A percentile compares a stretch with the other conserved stretches of the same genome.
Evolutionary conservation across 176 grass and related monocot genomes (phyloP).

Genomic region (Lolium rigidum): DNA sequence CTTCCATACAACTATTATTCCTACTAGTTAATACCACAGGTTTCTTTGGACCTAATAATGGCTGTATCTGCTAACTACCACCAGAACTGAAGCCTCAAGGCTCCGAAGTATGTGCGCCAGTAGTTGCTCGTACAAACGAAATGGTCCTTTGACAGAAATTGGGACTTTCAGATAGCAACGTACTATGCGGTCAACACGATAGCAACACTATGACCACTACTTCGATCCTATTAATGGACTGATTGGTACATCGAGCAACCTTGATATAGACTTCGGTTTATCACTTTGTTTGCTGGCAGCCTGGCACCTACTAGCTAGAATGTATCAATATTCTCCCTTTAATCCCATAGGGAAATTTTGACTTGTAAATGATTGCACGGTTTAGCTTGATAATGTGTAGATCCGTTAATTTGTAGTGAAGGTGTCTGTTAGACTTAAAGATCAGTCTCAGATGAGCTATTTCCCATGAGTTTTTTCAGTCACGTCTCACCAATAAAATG

Average conservation of each 20-base stretch:
- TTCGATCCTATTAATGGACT: background rate
- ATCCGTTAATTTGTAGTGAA: constrained; percentile 23
- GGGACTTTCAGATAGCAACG: constrained; percentile 24
- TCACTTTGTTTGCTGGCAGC: constrained; percentile 44
- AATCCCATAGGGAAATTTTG: background rate
- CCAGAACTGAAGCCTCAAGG: constrained; percentile 34
- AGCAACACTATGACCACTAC: constrained; percentile 24
- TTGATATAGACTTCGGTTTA: constrained; percentile 45
- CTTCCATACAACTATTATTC: constrained; percentile 4
- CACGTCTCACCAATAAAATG: constrained; percentile 31
- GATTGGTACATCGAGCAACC: constrained; percentile 57
- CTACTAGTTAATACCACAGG: background rate
- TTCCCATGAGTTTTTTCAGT: constrained; percentile 11
- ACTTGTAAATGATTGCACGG: constrained; percentile 24
- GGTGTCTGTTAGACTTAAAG: background rate
- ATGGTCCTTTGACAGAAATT: constrained; percentile 26
- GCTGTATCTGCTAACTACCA: constrained; percentile 30
- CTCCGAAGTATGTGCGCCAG: background rate
- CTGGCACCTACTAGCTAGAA: constrained; percentile 29
- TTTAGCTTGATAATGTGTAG: constrained; percentile 5
- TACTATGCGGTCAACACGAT: constrained; percentile 29
- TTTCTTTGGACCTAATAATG: constrained; percentile 37
- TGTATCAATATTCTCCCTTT: background rate
- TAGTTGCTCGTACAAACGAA: background rate
- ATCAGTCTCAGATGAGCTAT: constrained; percentile 10